phyloP scores from a whole-genome alignment of 2,329 filamentous ascomycete species.

The Shiraia bambusicola region DNA sequence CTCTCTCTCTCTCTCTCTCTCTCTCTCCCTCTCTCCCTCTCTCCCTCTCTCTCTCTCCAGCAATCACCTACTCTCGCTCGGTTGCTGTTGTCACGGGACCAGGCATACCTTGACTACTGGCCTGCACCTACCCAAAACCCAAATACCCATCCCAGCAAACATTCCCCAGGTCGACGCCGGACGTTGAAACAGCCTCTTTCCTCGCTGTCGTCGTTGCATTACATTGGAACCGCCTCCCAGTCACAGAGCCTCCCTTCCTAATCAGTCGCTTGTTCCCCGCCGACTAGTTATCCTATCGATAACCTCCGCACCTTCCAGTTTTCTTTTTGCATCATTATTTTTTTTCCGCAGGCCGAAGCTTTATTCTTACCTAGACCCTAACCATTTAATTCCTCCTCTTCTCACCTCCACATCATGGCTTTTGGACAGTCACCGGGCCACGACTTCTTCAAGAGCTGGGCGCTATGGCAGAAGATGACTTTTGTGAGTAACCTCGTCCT shows the following conservation, averaged over 20 bases:
- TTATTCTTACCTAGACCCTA: slow-evolving; percentile 24
- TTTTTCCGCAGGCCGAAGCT: slow-evolving; percentile 12
- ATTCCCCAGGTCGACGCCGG: neutral
- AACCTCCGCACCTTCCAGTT: slow-evolving; percentile 16
- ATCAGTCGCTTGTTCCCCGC: slow-evolving; percentile 14
- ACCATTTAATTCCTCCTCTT: slow-evolving; percentile 10
- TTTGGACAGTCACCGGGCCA: slow-evolving; percentile 32
- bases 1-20: neutral
- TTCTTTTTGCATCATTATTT: slow-evolving; percentile 9
- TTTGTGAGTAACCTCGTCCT: slow-evolving; percentile 63
- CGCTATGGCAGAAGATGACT: slow-evolving; percentile 85
- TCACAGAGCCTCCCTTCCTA: slow-evolving; percentile 15
- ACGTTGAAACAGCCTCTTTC: slow-evolving; percentile 3
- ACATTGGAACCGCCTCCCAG: slow-evolving; percentile 4
- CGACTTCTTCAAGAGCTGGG: slow-evolving; percentile 60
- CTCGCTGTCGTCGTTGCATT: slow-evolving; percentile 3
- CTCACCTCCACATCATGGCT: slow-evolving; percentile 18
- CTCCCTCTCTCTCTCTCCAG: too few relatives aligned
- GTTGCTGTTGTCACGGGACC: slow-evolving; percentile 14
- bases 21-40: slow-evolving; percentile 1
- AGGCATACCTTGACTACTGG: slow-evolving; percentile 8
- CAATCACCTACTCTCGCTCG: slow-evolving; percentile 1
- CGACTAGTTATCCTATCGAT: slow-evolving; percentile 1
- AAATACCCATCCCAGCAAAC: slow-evolving; percentile 6
- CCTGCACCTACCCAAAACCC: slow-evolving; percentile 2